A percentile compares a stretch with the other conserved stretches of the same genome.
These are phyloP conservation scores for Aureococcus anophagefferens DNA, from an alignment of 108 stramenopile species.

Conservation along the genomic window DNA sequence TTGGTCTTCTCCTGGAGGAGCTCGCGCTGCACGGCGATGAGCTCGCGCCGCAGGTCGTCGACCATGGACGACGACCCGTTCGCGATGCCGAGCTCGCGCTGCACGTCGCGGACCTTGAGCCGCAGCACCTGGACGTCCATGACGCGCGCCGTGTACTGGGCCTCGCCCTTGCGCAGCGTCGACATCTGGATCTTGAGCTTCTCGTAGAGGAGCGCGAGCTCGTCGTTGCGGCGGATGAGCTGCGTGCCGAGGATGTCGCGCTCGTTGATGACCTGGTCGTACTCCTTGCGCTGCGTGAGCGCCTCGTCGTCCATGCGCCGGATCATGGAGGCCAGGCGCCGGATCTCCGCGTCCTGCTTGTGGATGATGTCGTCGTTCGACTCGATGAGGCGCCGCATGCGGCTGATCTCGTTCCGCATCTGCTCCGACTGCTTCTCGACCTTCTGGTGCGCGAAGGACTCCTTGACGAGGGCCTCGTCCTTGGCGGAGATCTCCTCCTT, in stretches of 20 bases:
- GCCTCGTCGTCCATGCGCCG: slow-evolving; percentile 64
- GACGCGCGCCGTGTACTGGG: slow-evolving; percentile 48
- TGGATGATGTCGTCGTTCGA: slow-evolving; percentile 49
- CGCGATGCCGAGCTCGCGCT: slow-evolving; percentile 48
- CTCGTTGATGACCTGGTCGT: slow-evolving; percentile 64
- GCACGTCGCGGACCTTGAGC: slow-evolving; percentile 56
- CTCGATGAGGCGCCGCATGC: slow-evolving; percentile 35
- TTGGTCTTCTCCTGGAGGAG: slow-evolving; percentile 69
- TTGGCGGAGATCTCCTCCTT: slow-evolving; percentile 52
- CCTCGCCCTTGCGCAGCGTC: slow-evolving; percentile 61
- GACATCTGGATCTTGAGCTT: slow-evolving; percentile 69
- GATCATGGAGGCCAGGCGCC: slow-evolving; percentile 49
- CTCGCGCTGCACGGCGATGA: slow-evolving; percentile 53
- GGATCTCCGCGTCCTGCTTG: slow-evolving; percentile 46
- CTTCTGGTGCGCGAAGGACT: slow-evolving; percentile 58
- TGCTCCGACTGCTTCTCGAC: slow-evolving; percentile 47
- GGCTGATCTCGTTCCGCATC: slow-evolving; percentile 40
- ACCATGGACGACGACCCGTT: slow-evolving; percentile 29
- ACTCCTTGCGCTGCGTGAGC: slow-evolving; percentile 54
- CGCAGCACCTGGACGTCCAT: slow-evolving; percentile 61
- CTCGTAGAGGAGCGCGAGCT: slow-evolving; percentile 68
- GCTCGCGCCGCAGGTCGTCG: slow-evolving; percentile 51
- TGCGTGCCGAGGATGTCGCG: slow-evolving; percentile 76
- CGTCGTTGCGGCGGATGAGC: slow-evolving; percentile 75
- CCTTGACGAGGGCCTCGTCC: slow-evolving; percentile 66